Conservation (phyloP, 805 yeast genomes). For the Metahyphopichia silvanorum region DNA sequence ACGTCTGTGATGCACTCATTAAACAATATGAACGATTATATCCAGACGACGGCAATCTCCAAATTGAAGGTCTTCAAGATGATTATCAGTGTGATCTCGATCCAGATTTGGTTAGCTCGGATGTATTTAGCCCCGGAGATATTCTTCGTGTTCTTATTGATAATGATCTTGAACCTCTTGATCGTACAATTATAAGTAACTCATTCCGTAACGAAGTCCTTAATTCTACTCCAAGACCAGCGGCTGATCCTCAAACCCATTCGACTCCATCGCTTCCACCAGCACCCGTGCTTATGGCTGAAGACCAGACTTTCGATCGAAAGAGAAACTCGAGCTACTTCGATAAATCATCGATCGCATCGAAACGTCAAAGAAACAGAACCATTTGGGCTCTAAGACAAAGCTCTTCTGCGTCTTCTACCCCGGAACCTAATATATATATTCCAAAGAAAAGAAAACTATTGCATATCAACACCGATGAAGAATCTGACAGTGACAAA, state of each 20-base stretch:
- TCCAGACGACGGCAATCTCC: slow-evolving; percentile 56
- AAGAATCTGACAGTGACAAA: background rate
- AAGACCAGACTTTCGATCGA: background rate
- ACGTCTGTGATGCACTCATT: slow-evolving; percentile 53
- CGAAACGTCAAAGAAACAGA: no score
- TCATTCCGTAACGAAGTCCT: background rate
- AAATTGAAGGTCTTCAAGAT: slow-evolving; percentile 65
- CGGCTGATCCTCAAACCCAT: background rate
- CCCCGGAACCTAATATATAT: background rate
- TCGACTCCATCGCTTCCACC: background rate
- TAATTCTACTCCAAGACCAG: background rate
- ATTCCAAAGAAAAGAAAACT: background rate
- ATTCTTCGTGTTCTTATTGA: slow-evolving; percentile 32
- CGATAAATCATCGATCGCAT: no score
- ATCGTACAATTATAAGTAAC: background rate
- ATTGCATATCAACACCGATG: background rate
- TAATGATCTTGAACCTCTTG: slow-evolving; percentile 14
- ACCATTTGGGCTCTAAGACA: slow-evolving; percentile 3
- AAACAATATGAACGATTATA: slow-evolving; percentile 59
- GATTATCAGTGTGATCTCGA: slow-evolving; percentile 69
- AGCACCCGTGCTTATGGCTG: background rate
- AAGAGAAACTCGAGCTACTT: background rate
- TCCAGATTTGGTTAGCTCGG: slow-evolving; percentile 66
- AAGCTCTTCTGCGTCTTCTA: background rate
- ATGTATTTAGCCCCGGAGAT: slow-evolving; percentile 51